Base-by-base conservation (phyloP, 331 rosid species). In the Saraca asoca region DNA sequence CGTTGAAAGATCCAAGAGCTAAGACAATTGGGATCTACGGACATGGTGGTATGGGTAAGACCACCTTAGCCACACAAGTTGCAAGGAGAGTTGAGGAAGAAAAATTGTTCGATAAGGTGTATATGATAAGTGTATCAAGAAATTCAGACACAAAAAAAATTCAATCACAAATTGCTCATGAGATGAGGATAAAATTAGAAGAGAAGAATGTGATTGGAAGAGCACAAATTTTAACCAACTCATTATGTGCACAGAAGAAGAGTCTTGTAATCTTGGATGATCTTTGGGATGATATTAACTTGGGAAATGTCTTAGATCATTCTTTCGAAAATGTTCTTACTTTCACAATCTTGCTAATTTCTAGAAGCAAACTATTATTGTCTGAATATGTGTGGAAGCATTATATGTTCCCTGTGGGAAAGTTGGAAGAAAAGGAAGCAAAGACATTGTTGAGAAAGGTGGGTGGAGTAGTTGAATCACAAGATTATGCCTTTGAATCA, bases 31-130 rank as follows among this genome's bases (percentile, higher is more conserved):
- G 71, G 2, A 14, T 62, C 2, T 14, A 15, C 31, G 68, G 68
- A 29, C 13, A 0, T 5, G 50, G 50, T 41, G 66, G 66, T 4
- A 35, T 61, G 12, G 66, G 66, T 3, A 61, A 61, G 20, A 62
- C 68, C 24, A 24, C 68, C 7, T 11, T 62, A 20, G 54, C 14
- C 0, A 44, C 14, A 24, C 0, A 13, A 46, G 14, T 62, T 0
- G 68, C 55, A 2, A 12, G 12, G 13, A 13, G n/a, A 62, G 68
- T 24, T n/a, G 7, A 5, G 7, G 5, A 44, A 12, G 9, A 13
- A 2, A 62, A 62, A 14, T 4, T 62, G 2, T 44, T 62, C 24
- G 9, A 62, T 4, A 20, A 3, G n/a, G 55, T 45, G 38, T 42
- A 15, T 9, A 12, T 24, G 8, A n/a, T 29, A 44, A 31, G 0